A percentile compares a stretch with the other conserved stretches of the same genome.
phyloP scores from a whole-genome alignment of 2,329 filamentous ascomycete species.

The Aspergillus sp. region DNA sequence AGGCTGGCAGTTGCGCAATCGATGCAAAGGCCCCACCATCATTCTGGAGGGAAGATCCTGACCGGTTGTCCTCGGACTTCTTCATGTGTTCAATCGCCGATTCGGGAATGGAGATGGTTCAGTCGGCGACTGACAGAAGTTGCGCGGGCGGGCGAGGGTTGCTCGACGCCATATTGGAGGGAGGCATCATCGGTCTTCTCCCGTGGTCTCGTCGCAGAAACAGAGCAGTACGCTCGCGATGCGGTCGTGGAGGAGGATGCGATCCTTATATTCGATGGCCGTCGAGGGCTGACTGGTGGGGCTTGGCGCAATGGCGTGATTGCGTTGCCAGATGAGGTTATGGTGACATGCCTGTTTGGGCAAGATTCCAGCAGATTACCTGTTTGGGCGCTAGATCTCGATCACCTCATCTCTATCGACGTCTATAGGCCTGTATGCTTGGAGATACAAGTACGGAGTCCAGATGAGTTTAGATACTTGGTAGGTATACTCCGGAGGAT shows the following conservation, averaged over 20 bases:
- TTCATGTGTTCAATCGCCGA: neutral
- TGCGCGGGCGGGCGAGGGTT: neutral
- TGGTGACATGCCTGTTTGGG: neutral
- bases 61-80: constrained; percentile 25
- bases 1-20: constrained; percentile 8
- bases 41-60: constrained; percentile 1
- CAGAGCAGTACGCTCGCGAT: constrained; percentile 1
- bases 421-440: neutral
- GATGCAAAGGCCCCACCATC: constrained; percentile 22
- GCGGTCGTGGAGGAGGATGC: constrained; percentile 14
- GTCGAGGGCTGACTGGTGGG: constrained; percentile 13
- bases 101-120: neutral
- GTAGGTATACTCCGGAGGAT: neutral
- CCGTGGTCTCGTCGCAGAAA: neutral
- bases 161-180: no score
- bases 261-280: constrained; percentile 26
- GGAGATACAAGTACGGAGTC: no score
- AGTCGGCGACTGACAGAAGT: neutral
- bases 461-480: neutral
- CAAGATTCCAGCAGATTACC: neutral
- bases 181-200: no score
- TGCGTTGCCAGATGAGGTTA: constrained; percentile 6
- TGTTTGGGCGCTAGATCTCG: neutral
- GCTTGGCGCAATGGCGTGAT: constrained; percentile 38
- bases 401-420: neutral